phyloP scores from a whole-genome alignment of 169 alveolate genomes.

The Perkinsus olseni region DNA sequence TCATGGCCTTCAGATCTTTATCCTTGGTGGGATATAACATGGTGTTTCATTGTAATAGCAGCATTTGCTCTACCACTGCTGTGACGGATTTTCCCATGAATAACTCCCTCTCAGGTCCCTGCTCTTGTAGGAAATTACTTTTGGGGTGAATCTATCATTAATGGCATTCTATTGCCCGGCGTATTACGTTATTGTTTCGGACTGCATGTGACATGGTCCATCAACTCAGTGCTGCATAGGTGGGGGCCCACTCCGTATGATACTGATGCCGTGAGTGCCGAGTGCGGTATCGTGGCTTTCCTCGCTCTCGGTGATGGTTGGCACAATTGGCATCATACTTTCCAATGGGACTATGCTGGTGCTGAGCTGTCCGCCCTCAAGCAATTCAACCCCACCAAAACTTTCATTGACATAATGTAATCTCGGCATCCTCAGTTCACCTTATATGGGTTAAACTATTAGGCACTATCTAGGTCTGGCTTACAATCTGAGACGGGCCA shows the following conservation, averaged over 20 bases:
- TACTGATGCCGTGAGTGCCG: constrained; percentile 28
- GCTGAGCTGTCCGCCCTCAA: constrained; percentile 42
- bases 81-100: no score
- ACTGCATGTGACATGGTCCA: constrained; percentile 5
- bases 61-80: no score
- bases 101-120: no score
- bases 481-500: no score
- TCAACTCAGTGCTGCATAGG: constrained; percentile 4
- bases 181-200: constrained; percentile 2
- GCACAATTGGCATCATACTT: constrained; percentile 73
- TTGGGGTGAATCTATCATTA: not conserved
- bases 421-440: no score
- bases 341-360: constrained; percentile 67
- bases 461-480: no score
- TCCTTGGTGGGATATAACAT: no score
- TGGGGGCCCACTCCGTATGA: constrained; percentile 19
- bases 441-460: no score
- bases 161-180: constrained; percentile 1
- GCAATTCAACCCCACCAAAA: constrained; percentile 41
- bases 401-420: constrained; percentile 19
- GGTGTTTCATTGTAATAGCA: no score
- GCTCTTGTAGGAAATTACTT: no score
- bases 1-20: no score
- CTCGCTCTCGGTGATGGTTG: constrained; percentile 74
- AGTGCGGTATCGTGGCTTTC: constrained; percentile 45